phyloP scores from a whole-genome alignment of 305 asterid species.

The Caryopteris hybrid region DNA sequence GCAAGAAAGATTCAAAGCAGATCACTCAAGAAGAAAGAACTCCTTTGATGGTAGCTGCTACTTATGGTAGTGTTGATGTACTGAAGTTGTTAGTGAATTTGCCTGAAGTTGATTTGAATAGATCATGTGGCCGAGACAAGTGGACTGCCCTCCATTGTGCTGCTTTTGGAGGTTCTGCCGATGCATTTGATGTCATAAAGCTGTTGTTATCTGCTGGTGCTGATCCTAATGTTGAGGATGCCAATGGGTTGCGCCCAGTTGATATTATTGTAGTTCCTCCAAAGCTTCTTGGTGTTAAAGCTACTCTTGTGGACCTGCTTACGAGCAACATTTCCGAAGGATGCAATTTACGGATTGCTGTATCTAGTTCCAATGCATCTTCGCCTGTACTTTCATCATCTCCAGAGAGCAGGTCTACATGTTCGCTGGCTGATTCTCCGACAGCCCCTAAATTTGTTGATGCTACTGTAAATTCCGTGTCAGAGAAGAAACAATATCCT shows the following conservation, averaged over 20 bases:
- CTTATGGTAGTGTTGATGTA: conserved; percentile 66
- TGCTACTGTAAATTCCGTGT: conserved; percentile 24
- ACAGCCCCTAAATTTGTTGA: conserved; percentile 31
- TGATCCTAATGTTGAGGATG: conserved; percentile 62
- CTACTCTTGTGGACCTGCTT: conserved; percentile 49
- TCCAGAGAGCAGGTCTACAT: conserved; percentile 41
- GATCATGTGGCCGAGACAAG: conserved; percentile 52
- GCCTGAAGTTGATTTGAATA: conserved; percentile 64
- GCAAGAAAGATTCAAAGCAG: conserved; percentile 56
- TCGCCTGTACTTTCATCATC: conserved; percentile 58
- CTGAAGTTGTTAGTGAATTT: conserved; percentile 54
- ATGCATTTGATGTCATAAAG: conserved; percentile 43
- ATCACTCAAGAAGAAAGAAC: conserved; percentile 64
- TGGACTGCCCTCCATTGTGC: conserved; percentile 90
- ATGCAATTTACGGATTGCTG: conserved; percentile 26
- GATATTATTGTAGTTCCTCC: conserved; percentile 59
- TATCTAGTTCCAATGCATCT: conserved; percentile 38
- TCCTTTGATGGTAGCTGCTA: conserved; percentile 79
- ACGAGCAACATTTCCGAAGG: conserved; percentile 43
- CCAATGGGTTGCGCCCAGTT: conserved; percentile 42
- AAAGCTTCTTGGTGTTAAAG: conserved; percentile 32
- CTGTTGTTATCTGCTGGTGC: conserved; percentile 72
- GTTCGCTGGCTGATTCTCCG: conserved; percentile 48
- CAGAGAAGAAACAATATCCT: conserved; percentile 71
- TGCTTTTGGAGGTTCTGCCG: conserved; percentile 58